phyloP scores from a whole-genome alignment of 2,329 filamentous ascomycete species.

The Diplodia sapinea region DNA sequence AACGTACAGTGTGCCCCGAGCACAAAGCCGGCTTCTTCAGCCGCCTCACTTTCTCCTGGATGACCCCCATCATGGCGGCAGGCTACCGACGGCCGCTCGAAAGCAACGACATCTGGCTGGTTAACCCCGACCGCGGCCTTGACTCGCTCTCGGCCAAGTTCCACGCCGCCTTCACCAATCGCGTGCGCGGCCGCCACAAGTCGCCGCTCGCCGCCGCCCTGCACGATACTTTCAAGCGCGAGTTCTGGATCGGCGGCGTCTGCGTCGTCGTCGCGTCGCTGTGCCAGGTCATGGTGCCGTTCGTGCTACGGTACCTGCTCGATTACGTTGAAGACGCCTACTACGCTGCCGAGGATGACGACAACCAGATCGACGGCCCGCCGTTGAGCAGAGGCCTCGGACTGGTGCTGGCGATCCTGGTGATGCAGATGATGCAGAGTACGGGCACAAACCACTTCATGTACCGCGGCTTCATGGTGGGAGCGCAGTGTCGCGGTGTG shows the following conservation, averaged over 20 bases:
- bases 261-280: conserved; percentile 76
- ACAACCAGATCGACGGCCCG: conserved; percentile 51
- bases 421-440: conserved; percentile 84
- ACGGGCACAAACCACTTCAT: conserved; percentile 88
- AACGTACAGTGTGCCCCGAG: conserved; percentile 67
- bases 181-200: conserved; percentile 70
- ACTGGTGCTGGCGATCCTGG: conserved; percentile 79
- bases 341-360: conserved; percentile 52
- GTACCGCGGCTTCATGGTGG: conserved; percentile 89
- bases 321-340: conserved; percentile 83
- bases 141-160: conserved; percentile 71
- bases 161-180: conserved; percentile 69
- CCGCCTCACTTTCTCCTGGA: conserved; percentile 84
- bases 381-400: conserved; percentile 78
- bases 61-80: conserved; percentile 76
- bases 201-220: conserved; percentile 79
- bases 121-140: conserved; percentile 80
- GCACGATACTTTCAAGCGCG: conserved; percentile 82
- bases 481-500: conserved; percentile 79
- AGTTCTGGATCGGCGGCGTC: conserved; percentile 83
- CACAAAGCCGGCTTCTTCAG: conserved; percentile 76
- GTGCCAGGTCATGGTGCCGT: conserved; percentile 79
- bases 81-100: conserved; percentile 87
- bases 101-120: conserved; percentile 82
- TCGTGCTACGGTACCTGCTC: conserved; percentile 84